Conservation (phyloP, 1,284 basidiomycete species). For the Irpex rosettiformis region DNA sequence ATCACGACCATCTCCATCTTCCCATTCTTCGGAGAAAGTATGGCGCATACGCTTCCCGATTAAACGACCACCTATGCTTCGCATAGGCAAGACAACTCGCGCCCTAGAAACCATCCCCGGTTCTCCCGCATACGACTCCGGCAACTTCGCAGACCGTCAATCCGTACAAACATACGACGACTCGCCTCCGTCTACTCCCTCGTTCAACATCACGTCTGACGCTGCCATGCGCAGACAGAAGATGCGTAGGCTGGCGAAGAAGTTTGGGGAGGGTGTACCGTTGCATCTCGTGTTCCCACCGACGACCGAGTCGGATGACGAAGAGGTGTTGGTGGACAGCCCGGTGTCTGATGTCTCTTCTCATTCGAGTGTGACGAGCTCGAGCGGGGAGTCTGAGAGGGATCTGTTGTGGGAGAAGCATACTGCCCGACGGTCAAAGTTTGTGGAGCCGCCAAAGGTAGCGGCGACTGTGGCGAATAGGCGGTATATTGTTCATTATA, state of each 20-base stretch:
- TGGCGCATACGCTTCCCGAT: conserved; percentile 14
- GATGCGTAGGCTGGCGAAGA: conserved; percentile 55
- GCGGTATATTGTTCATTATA: conserved; percentile 13
- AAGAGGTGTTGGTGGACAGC: conserved; percentile 12
- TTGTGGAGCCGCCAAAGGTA: conserved; percentile 3
- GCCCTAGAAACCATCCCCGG: conserved; percentile 21
- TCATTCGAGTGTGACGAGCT: not conserved
- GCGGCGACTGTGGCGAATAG: not conserved
- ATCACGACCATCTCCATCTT: not conserved
- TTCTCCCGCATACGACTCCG: conserved; percentile 13
- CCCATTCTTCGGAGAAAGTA: conserved; percentile 11
- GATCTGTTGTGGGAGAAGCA: conserved; percentile 5
- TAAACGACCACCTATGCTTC: conserved; percentile 16
- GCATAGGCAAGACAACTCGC: conserved; percentile 19
- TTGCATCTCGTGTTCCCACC: conserved; percentile 52
- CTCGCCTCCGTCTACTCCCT: conserved; percentile 25
- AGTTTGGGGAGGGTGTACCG: conserved; percentile 58
- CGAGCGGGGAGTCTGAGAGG: not conserved
- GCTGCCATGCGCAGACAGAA: conserved; percentile 45
- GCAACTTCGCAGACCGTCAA: not conserved
- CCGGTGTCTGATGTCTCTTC: not conserved
- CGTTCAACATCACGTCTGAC: conserved; percentile 38
- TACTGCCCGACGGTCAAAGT: conserved; percentile 7
- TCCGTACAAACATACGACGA: not conserved
- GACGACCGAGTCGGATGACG: conserved; percentile 14